These are phyloP conservation scores for Castanospermum australe DNA, from an alignment of 306 rosid species.

Conservation along the genomic window DNA sequence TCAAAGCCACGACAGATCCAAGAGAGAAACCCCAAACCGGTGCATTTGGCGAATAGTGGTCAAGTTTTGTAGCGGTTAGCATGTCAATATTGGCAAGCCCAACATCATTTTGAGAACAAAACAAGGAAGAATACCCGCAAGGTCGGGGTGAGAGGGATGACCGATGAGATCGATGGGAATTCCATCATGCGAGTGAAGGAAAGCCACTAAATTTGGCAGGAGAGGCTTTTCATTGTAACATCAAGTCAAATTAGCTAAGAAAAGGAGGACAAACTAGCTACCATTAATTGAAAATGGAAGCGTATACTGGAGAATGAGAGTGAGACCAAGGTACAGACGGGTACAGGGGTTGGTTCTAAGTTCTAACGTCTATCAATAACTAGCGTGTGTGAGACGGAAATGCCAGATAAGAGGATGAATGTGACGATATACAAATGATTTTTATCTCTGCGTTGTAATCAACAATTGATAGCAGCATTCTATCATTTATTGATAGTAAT, in stretches of 20 bases:
- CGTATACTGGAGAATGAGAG: neutral
- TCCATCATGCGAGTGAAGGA: too few species aligned
- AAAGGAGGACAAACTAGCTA: too few species aligned
- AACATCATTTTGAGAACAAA: neutral
- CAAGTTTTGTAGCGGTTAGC: neutral
- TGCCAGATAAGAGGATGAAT: neutral
- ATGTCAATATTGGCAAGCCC: neutral
- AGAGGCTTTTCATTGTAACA: too few species aligned
- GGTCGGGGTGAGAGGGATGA: too few species aligned
- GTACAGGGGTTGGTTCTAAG: too few species aligned
- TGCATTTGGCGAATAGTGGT: neutral
- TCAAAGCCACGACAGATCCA: neutral
- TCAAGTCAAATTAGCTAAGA: neutral
- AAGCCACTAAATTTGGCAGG: neutral
- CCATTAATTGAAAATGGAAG: too few species aligned
- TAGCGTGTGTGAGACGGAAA: neutral
- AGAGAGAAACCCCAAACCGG: constrained; percentile 2
- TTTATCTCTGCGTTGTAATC: too few species aligned
- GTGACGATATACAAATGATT: neutral
- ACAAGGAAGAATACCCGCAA: neutral
- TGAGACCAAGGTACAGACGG: neutral
- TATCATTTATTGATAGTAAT: neutral
- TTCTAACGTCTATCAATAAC: neutral
- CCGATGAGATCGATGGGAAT: too few species aligned
- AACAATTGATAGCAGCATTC: too few species aligned